phyloP scores from a whole-genome alignment of 208 protist genomes.

The Naegleria gruberi region DNA sequence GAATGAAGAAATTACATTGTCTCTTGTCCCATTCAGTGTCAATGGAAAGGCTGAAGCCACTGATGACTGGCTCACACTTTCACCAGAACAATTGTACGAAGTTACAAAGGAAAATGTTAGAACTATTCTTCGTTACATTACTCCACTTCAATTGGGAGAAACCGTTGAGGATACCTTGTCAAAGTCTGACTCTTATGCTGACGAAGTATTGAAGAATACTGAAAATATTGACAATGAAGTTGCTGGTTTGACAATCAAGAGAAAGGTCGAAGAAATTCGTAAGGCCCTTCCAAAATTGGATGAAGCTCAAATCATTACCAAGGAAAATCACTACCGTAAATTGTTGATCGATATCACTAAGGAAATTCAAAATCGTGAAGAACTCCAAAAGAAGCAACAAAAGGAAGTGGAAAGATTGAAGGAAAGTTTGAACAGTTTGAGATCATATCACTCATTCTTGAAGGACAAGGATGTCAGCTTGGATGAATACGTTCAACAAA shows the following conservation, averaged over 20 bases:
- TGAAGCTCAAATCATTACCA: conserved; percentile 30
- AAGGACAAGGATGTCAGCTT: conserved; percentile 47
- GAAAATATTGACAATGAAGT: conserved; percentile 34
- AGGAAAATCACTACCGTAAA: conserved; percentile 42
- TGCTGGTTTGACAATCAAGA: conserved; percentile 38
- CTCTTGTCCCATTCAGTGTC: not conserved
- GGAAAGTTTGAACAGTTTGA: conserved; percentile 32
- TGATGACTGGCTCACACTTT: conserved; percentile 27
- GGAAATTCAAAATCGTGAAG: conserved; percentile 44
- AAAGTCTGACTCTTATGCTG: conserved; percentile 32
- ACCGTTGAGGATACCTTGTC: conserved; percentile 30
- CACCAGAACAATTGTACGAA: conserved; percentile 31
- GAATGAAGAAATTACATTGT: conserved; percentile 24
- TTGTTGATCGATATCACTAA: conserved; percentile 51
- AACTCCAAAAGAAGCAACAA: conserved; percentile 47
- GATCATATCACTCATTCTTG: conserved; percentile 42
- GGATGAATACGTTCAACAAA: conserved; percentile 45
- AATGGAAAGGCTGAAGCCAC: conserved; percentile 34
- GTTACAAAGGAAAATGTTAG: conserved; percentile 45
- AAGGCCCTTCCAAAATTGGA: conserved; percentile 19
- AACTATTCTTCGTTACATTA: conserved; percentile 32
- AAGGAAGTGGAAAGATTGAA: conserved; percentile 45
- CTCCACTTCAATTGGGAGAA: conserved; percentile 28
- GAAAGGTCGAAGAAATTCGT: conserved; percentile 45
- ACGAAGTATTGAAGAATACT: conserved; percentile 16